Base-by-base conservation (phyloP, 1,284 basidiomycete species). In the Malassezia pachydermatis region DNA sequence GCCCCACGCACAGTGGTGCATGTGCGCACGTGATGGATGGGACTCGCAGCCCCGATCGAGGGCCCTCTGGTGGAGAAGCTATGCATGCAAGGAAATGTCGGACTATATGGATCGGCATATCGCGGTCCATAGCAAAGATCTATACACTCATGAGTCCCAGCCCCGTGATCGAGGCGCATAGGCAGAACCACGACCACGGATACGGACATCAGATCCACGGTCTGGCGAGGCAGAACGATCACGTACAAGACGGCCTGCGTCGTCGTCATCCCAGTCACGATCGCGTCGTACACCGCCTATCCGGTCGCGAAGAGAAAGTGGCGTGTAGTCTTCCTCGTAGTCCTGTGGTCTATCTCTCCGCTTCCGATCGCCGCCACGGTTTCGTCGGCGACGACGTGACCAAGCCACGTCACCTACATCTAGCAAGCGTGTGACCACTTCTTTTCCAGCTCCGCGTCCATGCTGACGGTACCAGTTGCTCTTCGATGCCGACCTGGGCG, bases 401-500 rank as follows among this genome's bases (percentile, higher is more conserved):
- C n/a, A 9, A 3, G 42, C 36, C 8, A 49, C 45, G 23, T 61
- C 58, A 14, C 64, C 67, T 0, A 70, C 59, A 6, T 63, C 45
- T 10, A 70, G 37, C 28, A 67, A 52, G 17, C 58, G 60, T 33
- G 66, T 55, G 1, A 70, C 68, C 22, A 71, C 62, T 19, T 71
- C 65, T 19, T 59, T 59, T 9, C 68, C 68, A 0, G 68, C 68
- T 20, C 64, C 59, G 16, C 48, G 49, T 2, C 68, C 68, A 35
- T 71, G 67, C 16, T 62, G 51, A 20, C 55, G 53, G 55, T 70
- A 71, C 68, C 68, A 71, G 35, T 65, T 60, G 28, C 54, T 57
- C 11, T 52, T 38, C 11, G 54, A 54, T 4, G 53, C 51, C 3
- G 67, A 60, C 6, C 58, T 48, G 11, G 55, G 53, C 27, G 54